Conservation (phyloP, 345 rosid species). For the Cardamine chenopodiifolia region DNA sequence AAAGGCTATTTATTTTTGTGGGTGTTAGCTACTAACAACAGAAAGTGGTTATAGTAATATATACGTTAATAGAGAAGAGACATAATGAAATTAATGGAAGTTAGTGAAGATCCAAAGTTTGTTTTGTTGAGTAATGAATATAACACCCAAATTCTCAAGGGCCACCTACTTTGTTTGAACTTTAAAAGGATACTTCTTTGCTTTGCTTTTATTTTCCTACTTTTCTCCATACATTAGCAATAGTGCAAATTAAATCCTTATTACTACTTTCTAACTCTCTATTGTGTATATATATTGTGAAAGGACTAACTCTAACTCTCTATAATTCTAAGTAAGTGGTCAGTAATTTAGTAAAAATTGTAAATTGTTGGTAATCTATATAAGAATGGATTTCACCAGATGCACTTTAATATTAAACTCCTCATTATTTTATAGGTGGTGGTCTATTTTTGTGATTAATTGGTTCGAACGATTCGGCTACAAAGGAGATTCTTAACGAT, state of each 20-base stretch:
- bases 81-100: not conserved
- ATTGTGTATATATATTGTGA: too few species aligned
- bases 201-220: slow-evolving; percentile 13
- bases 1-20: not conserved
- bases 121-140: not conserved
- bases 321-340: not conserved
- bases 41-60: slow-evolving; percentile 1
- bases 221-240: not conserved
- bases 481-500: not conserved
- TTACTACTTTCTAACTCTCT: not conserved
- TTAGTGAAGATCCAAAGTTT: slow-evolving; percentile 9
- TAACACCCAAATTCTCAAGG: slow-evolving; percentile 30
- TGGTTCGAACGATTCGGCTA: not conserved
- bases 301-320: not conserved
- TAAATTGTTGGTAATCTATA: not conserved
- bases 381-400: not conserved
- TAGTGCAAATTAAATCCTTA: not conserved
- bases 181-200: not conserved
- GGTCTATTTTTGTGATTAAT: not conserved
- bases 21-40: slow-evolving; percentile 15
- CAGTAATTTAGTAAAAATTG: not conserved
- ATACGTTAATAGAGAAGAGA: not conserved
- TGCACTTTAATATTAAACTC: not conserved
- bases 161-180: slow-evolving; percentile 24
- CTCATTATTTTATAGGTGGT: not conserved